These are phyloP conservation scores for Sclerospora graminicola DNA, from an alignment of 352 stramenopile species.

Conservation along the genomic window DNA sequence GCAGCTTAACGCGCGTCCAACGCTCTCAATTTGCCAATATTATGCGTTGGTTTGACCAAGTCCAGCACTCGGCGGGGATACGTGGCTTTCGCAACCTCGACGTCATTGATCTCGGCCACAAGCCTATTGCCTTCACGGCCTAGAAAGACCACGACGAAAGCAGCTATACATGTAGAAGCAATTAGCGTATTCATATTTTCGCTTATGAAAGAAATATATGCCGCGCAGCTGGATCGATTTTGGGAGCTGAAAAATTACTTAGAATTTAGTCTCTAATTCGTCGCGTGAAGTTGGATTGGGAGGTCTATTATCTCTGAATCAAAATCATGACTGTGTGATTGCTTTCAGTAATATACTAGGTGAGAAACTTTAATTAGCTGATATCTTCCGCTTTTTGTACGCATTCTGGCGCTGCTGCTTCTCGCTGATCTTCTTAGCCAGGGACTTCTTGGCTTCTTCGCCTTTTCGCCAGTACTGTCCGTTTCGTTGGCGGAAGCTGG, in stretches of 20 bases:
- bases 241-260: no score
- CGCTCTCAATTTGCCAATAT: slow-evolving; percentile 43
- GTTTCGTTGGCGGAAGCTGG: slow-evolving; percentile 81
- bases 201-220: no score
- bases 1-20: slow-evolving; percentile 26
- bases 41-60: slow-evolving; percentile 79
- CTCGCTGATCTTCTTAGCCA: slow-evolving; percentile 63
- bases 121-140: slow-evolving; percentile 50
- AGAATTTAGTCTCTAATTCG: no score
- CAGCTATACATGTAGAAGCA: background rate
- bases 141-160: slow-evolving; percentile 26
- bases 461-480: slow-evolving; percentile 85
- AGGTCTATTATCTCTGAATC: no score
- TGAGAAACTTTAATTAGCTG: no score
- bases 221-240: no score
- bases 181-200: background rate
- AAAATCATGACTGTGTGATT: no score
- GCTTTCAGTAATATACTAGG: no score
- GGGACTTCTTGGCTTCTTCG: slow-evolving; percentile 74
- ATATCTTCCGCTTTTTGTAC: slow-evolving; percentile 41
- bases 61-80: slow-evolving; percentile 77
- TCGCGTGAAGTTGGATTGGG: no score
- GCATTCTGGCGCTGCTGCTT: slow-evolving; percentile 43
- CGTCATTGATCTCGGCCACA: slow-evolving; percentile 37
- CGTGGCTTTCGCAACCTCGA: slow-evolving; percentile 70